Evolutionary conservation across 805 yeast genomes (phyloP).

Genomic region (Monosporozyma servazzii): DNA sequence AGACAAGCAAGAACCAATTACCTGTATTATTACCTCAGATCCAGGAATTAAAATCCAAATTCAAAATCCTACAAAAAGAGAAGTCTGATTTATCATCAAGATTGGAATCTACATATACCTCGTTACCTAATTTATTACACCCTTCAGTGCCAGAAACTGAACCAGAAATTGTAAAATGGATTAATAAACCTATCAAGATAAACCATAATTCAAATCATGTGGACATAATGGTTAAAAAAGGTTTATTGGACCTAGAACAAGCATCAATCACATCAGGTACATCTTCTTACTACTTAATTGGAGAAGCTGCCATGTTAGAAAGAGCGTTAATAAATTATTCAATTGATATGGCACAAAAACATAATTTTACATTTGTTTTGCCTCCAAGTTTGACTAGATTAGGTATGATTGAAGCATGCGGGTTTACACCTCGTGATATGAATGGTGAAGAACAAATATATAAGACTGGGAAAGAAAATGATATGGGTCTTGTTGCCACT

Average conservation of each 20-base stretch:
- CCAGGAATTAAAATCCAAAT: slow-evolving; percentile 20
- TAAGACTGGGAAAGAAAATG: slow-evolving; percentile 39
- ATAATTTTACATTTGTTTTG: slow-evolving; percentile 59
- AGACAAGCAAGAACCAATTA: slow-evolving; percentile 10
- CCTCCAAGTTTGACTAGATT: slow-evolving; percentile 84
- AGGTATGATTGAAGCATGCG: slow-evolving; percentile 80
- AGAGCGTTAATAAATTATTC: slow-evolving; percentile 84
- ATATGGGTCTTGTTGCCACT: slow-evolving; percentile 75
- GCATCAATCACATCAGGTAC: slow-evolving; percentile 72
- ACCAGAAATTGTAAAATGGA: slow-evolving; percentile 40
- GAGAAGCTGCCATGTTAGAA: slow-evolving; percentile 82
- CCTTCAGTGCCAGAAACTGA: slow-evolving; percentile 35
- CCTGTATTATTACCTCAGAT: slow-evolving; percentile 9
- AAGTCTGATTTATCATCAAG: slow-evolving; percentile 28
- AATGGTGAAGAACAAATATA: slow-evolving; percentile 82
- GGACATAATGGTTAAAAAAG: slow-evolving; percentile 55
- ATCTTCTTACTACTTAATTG: slow-evolving; percentile 77
- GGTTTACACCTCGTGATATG: slow-evolving; percentile 86
- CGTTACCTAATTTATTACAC: slow-evolving; percentile 57
- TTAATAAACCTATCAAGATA: slow-evolving; percentile 33
- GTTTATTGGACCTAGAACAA: slow-evolving; percentile 56
- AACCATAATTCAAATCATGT: slow-evolving; percentile 40
- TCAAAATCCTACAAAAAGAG: slow-evolving; percentile 12
- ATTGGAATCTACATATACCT: slow-evolving; percentile 35
- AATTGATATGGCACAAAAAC: slow-evolving; percentile 49